Percentiles rank a stretch among this genome's conserved stretches.
Conservation (phyloP, 352 stramenopile genomes). For the Sclerospora graminicola region DNA sequence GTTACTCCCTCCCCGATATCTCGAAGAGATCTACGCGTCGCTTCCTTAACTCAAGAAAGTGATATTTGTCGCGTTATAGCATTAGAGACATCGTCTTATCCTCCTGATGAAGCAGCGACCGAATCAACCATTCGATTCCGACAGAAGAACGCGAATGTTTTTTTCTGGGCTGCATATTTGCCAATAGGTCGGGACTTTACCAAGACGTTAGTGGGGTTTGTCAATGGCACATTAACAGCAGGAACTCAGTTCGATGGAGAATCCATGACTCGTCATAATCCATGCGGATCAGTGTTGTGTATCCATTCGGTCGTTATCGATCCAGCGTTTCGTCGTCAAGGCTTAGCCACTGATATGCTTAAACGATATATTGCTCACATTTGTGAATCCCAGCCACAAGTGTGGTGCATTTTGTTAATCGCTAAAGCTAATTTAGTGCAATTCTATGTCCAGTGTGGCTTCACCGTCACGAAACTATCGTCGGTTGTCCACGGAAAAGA, state of each 20-base stretch:
- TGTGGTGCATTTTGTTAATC: constrained; percentile 72
- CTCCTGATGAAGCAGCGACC: constrained; percentile 77
- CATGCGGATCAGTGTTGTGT: constrained; percentile 58
- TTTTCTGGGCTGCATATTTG: constrained; percentile 42
- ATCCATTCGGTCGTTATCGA: constrained; percentile 86
- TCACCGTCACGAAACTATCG: constrained; percentile 53
- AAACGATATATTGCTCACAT: constrained; percentile 63
- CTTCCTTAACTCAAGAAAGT: constrained; percentile 7
- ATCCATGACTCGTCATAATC: constrained; percentile 71
- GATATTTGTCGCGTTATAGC: constrained; percentile 33
- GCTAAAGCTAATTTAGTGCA: constrained; percentile 71
- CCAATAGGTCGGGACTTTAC: constrained; percentile 3
- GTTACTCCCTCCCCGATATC: no score
- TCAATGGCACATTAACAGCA: constrained; percentile 72
- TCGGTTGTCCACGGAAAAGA: constrained; percentile 76
- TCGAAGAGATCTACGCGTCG: constrained; percentile 9
- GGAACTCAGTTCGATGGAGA: constrained; percentile 50
- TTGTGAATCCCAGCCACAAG: constrained; percentile 24
- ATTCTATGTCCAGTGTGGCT: constrained; percentile 83
- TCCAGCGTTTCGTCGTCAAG: constrained; percentile 48
- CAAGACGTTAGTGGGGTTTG: constrained; percentile 72
- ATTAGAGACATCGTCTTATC: constrained; percentile 65
- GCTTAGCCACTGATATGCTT: constrained; percentile 74
- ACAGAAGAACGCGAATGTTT: constrained; percentile 66
- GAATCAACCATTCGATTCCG: constrained; percentile 74